Base-by-base conservation (phyloP, 805 yeast genomes). In the Candida ficus region DNA sequence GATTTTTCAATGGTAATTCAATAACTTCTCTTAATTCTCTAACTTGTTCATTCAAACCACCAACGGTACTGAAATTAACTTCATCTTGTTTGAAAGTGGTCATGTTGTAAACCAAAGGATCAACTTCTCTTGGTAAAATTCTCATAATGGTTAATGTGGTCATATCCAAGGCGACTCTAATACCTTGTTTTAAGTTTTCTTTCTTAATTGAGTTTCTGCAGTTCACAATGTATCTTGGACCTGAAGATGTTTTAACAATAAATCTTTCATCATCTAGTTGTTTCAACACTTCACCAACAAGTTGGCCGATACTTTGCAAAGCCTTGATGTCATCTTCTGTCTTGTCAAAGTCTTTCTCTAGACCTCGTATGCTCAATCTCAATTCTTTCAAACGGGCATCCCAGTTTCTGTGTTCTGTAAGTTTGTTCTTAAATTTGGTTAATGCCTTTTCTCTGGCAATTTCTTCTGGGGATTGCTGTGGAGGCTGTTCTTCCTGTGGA, bases 71-170 rank as follows among this genome's bases (percentile, higher is more conserved):
- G 64, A 93, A 93, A 17, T 96, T 83, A 46, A 91, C 81, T 56
- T 89, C 97, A 46, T 96, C 98, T n/a, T 96, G 96, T 62, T 90
- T 95, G 58, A 93, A 87, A 3, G 95, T 83, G 5, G 99, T 90
- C 99, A 93, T 93, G 66, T 91, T 93, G 64, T 93, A 93, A 48
- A 93, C 98, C 57, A 90, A 72, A 11, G 99, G 99, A 65, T 93
- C 99, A 37, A 95, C 98, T 64, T 93, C 99, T 58, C 99, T 78
- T 14, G 99, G 99, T 54, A 93, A 73, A 33, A 93, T 83, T 57
- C 99, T 80, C 99, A 93, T 93, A 46, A 93, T 93, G 16, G 99
- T 93, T 53, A 93, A 73, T 0, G 99, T 93, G 20, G 99, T 93
- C 84, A 93, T 93, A 66, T 93, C 99, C 53, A 93, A 71, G 13